These are phyloP conservation scores for Chrysanthemum makinoi DNA, from an alignment of 129 eudicot genomes.

Conservation along the genomic window DNA sequence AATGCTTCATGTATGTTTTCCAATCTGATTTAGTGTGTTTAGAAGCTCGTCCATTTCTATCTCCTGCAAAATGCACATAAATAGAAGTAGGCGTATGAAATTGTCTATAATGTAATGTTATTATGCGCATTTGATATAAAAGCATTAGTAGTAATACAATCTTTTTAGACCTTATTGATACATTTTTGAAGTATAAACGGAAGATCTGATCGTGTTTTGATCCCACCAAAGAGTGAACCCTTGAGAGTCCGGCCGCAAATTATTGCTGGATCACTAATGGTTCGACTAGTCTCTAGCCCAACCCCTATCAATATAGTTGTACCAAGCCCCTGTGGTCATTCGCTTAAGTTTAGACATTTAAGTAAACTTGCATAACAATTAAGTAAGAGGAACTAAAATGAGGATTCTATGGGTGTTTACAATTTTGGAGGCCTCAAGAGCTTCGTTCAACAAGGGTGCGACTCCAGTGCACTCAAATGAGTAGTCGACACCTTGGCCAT, in stretches of 20 bases:
- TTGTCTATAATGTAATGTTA: too few species aligned
- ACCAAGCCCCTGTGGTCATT: slow-evolving; percentile 46
- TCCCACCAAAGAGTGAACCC: slow-evolving; percentile 53
- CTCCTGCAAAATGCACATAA: too few species aligned
- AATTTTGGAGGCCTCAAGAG: slow-evolving; percentile 50
- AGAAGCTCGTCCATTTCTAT: too few species aligned
- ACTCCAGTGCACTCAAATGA: slow-evolving; percentile 61
- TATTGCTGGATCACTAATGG: slow-evolving; percentile 25
- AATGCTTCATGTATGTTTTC: too few species aligned
- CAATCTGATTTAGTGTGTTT: too few species aligned
- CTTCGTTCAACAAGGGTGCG: slow-evolving; percentile 42
- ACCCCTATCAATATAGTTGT: slow-evolving; percentile 39
- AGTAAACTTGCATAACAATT: neutral
- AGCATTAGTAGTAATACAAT: neutral
- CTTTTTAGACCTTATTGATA: neutral
- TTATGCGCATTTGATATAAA: too few species aligned
- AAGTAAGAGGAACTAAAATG: neutral
- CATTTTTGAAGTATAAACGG: slow-evolving; percentile 3
- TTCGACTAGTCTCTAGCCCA: slow-evolving; percentile 31
- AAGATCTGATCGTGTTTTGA: slow-evolving; percentile 14
- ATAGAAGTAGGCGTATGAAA: too few species aligned
- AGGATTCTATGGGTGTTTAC: slow-evolving; percentile 18
- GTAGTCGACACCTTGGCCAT: slow-evolving; percentile 52
- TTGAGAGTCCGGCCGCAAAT: slow-evolving; percentile 41
- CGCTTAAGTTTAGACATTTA: neutral